Conservation (phyloP, 192 early-diverging fungal genomes). For the Linnemannia zychae region DNA sequence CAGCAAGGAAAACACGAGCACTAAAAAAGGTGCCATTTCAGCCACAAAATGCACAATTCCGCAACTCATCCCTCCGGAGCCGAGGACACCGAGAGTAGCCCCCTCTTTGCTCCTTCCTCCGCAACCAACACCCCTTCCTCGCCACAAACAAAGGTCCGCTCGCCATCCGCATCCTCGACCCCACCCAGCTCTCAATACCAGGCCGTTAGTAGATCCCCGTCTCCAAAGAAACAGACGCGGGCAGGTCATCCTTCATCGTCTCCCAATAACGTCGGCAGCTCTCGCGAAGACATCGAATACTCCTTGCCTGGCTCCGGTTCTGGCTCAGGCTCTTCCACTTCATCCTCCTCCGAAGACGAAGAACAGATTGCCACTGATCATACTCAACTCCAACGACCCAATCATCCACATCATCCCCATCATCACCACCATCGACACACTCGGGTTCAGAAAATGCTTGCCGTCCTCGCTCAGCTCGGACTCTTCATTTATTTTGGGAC, state of each 20-base stretch:
- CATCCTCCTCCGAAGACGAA: slow-evolving; percentile 3
- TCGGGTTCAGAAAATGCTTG: slow-evolving; percentile 14
- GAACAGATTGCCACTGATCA: not conserved
- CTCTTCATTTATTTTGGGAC: slow-evolving; percentile 40
- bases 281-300: not conserved
- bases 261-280: not conserved
- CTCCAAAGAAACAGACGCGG: not conserved
- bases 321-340: not conserved
- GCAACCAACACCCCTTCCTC: not conserved
- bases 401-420: slow-evolving; percentile 2
- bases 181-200: slow-evolving; percentile 10
- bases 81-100: slow-evolving; percentile 14
- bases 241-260: not conserved
- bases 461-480: slow-evolving; percentile 30
- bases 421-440: slow-evolving; percentile 15
- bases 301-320: not conserved
- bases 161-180: not conserved
- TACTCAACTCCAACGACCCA: too few relatives aligned
- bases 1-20: not conserved
- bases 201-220: not conserved
- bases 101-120: slow-evolving; percentile 7
- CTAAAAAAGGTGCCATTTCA: slow-evolving; percentile 13
- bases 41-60: slow-evolving; percentile 33
- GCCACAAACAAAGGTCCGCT: not conserved
- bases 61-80: not conserved